Evolutionary conservation across 768 basidiomycete genomes (phyloP), one percentile per base, ranked within the genome.

Genomic region (Termitomyces sp.): DNA sequence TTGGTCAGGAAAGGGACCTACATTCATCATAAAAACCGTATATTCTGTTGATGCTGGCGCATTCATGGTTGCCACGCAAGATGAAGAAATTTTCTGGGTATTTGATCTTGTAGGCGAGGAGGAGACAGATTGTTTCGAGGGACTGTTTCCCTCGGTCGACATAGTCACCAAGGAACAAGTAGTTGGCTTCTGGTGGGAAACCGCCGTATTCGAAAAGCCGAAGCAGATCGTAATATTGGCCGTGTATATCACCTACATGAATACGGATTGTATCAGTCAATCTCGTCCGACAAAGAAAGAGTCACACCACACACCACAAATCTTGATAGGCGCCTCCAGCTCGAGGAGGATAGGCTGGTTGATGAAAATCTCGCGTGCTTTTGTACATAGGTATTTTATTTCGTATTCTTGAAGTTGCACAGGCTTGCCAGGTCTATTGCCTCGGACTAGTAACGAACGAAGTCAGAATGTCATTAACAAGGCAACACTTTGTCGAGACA

Each of bases 21-120:
- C 96, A 98, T 83, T 99, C 96, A 72, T 99, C 96, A 75, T 99
- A 99, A 78, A 99, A 99, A 57, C 96, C 96, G 75, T 99, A 99
- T 76, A 99, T 98, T 73, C 96, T 83, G 81, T 98, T 99, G 79
- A 99, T 98, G 73, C 92, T 94, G 63, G 96, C 96, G 71, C 96
- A 97, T 76, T 99, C 96, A 75, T 99, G 96, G 77, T 99, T 99
- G 66, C 96, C 96, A 67, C 96, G 81, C 61, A 99, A 84, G 73
- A 99, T 95, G 80, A 99, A 99, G 80, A 99, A 99, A 81, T 99
- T 99, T 85, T 99, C 96, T 53, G 96, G 96, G 81, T 98, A 99
- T 83, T 98, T 99, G 82, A 96, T 96, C 84, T 99, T 99, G 90
- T 99, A 99, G 47, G 96, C 95, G 64, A 99, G 86, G 59, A 99